Evolutionary conservation across 2,329 filamentous ascomycete species (phyloP).

Genomic region (Hypoxylon rubiginosum): DNA sequence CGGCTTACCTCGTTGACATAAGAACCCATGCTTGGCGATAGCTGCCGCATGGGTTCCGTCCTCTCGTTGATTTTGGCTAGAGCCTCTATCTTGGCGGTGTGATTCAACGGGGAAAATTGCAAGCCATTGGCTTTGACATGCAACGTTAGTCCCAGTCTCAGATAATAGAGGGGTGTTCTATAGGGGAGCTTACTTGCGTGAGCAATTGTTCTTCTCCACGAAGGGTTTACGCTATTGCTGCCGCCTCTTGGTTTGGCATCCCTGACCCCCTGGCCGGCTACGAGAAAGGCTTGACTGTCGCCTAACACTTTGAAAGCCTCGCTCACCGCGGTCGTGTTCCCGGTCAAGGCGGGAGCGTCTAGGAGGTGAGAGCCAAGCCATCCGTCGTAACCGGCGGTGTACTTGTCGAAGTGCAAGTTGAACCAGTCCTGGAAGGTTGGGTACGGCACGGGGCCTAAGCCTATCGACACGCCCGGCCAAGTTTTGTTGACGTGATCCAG

Average conservation of each 20-base stretch:
- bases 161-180: neutral
- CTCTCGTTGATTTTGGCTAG: slow-evolving; percentile 46
- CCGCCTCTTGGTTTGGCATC: slow-evolving; percentile 61
- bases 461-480: slow-evolving; percentile 52
- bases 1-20: slow-evolving; percentile 61
- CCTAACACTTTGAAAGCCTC: slow-evolving; percentile 55
- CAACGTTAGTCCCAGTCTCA: slow-evolving; percentile 19
- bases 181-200: slow-evolving; percentile 57
- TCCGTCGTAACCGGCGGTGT: slow-evolving; percentile 52
- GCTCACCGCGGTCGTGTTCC: slow-evolving; percentile 52
- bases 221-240: slow-evolving; percentile 62
- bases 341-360: slow-evolving; percentile 54
- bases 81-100: slow-evolving; percentile 47
- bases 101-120: slow-evolving; percentile 52
- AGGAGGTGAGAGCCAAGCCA: slow-evolving; percentile 62
- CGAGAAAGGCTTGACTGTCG: slow-evolving; percentile 54
- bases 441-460: slow-evolving; percentile 44
- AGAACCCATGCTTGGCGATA: slow-evolving; percentile 58
- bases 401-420: slow-evolving; percentile 53
- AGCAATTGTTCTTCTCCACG: slow-evolving; percentile 63
- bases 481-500: slow-evolving; percentile 56
- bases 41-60: slow-evolving; percentile 54
- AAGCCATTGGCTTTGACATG: slow-evolving; percentile 46
- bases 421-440: slow-evolving; percentile 57
- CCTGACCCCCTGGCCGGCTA: slow-evolving; percentile 60